Percentiles rank a stretch among this genome's conserved stretches.
Evolutionary conservation across 106 monocot genomes (phyloP).

Genomic region (Apostasia ramifera): DNA sequence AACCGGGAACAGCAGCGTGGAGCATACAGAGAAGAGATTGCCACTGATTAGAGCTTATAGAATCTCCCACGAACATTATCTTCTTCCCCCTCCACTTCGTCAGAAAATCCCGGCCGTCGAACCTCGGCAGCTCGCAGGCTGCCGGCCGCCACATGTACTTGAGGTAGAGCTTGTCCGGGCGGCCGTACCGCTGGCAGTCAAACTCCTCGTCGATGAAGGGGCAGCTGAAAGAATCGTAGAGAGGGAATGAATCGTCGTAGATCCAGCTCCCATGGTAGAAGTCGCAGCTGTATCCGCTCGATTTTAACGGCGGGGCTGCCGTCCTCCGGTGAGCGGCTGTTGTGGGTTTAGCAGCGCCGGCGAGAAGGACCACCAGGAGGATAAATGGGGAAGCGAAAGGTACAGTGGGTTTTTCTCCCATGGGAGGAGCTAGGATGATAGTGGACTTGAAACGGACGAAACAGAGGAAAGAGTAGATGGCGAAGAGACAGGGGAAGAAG

Average conservation of each 20-base stretch:
- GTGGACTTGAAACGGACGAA: too few species aligned
- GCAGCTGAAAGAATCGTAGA: slow-evolving; percentile 61
- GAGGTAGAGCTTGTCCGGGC: slow-evolving; percentile 81
- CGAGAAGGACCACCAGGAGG: too few species aligned
- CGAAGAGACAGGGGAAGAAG: too few species aligned
- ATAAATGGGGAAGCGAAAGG: too few species aligned
- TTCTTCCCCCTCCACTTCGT: slow-evolving; percentile 46
- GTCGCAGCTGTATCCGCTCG: slow-evolving; percentile 29
- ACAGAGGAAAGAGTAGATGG: too few species aligned
- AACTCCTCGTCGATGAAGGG: slow-evolving; percentile 79
- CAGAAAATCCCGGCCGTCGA: slow-evolving; percentile 41
- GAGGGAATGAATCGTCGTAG: slow-evolving; percentile 59
- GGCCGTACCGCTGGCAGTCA: slow-evolving; percentile 78
- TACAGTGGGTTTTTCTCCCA: too few species aligned
- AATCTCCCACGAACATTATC: slow-evolving; percentile 92
- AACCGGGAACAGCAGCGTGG: slow-evolving; percentile 54
- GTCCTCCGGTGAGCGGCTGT: background rate
- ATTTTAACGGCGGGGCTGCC: background rate
- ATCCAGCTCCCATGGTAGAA: slow-evolving; percentile 83
- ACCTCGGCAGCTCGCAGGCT: slow-evolving; percentile 80
- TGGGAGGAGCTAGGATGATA: too few species aligned
- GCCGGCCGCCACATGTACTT: slow-evolving; percentile 81
- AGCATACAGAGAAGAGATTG: slow-evolving; percentile 76
- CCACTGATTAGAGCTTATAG: slow-evolving; percentile 75
- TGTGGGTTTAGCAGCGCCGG: too few species aligned